Evolutionary conservation across 2,329 filamentous ascomycete genomes (phyloP), one percentile per base, ranked within the genome.

Genomic region (Pseudocercospora fijiensis): DNA sequence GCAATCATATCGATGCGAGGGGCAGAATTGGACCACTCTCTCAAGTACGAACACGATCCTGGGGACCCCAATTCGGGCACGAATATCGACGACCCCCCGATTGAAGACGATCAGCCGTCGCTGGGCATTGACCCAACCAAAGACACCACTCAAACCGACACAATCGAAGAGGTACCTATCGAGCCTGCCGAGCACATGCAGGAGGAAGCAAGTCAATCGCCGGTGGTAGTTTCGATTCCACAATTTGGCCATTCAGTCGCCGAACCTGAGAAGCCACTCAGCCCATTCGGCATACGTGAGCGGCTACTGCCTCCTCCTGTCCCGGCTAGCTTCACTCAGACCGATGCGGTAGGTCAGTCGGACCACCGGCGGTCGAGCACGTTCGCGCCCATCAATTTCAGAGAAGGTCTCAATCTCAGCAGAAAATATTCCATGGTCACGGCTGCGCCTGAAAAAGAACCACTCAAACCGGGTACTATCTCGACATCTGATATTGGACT

Each of bases 301-400:
- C 79, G 80, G 22, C 75, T 86, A 5, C 78, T 84, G 16, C 76
- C 78, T n/a, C 77, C 78, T 28, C 76, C 78, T 9, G 67, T 74
- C 8, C 73, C 74, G 10, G 72, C 71, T 2, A 74, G 72, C 55
- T 49, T 62, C 22, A 58, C 61, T 10, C 61, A 67, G 22, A 18
- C 24, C 16, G 56, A 63, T 22, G 7, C 30, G 2, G 37, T 26
- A 10, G 41, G 52, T 18, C 33, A 45, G 5, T 8, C 47, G 5
- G 49, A 47, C 24, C 57, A 64, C 37, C 71, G 74, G 28, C 76
- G 79, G 27, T 60, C 49, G 51, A 83, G 81, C 64, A 78, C 79
- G 53, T 87, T 85, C 67, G 76, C 79, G 43, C 81, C 84, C 0
- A 76, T 87, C 7, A 69, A 74, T 8, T 87, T 87, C 71, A 80